These are phyloP conservation scores for Claviceps pazoutovae DNA, from an alignment of 2,329 filamentous ascomycete genomes.

Conservation along the genomic window DNA sequence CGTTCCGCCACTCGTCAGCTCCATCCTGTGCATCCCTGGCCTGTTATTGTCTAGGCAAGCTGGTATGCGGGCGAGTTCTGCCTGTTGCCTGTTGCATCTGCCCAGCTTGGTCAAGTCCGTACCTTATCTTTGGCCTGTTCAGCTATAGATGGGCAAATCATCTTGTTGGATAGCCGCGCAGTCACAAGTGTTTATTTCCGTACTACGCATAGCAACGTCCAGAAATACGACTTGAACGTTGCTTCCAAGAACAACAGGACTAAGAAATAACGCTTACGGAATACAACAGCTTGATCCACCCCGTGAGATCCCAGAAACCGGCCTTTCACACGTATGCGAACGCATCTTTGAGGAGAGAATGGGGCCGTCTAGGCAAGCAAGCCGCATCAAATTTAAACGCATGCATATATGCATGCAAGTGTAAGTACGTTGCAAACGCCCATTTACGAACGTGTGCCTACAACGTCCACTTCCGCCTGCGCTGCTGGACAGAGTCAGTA, in stretches of 20 bases:
- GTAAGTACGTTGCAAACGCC: not conserved
- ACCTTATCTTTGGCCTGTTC: not conserved
- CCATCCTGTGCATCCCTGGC: not conserved
- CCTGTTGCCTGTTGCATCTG: not conserved
- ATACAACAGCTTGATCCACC: constrained; percentile 3
- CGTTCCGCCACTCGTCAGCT: not conserved
- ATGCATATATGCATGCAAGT: not conserved
- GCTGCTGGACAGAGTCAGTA: not conserved
- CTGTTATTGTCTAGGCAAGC: not conserved
- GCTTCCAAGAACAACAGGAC: not conserved
- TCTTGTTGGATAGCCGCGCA: not conserved
- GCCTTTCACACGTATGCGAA: constrained; percentile 3
- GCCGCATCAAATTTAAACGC: constrained; percentile 1
- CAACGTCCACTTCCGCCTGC: constrained; percentile 1
- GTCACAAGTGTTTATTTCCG: not conserved
- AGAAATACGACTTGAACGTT: not conserved
- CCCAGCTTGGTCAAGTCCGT: not conserved
- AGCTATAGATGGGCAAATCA: not conserved
- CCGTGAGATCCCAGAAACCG: constrained; percentile 1
- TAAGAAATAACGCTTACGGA: not conserved
- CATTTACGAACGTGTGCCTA: not conserved
- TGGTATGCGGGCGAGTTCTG: not conserved
- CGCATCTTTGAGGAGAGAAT: constrained; percentile 4
- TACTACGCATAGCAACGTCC: not conserved
- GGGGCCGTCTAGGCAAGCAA: constrained; percentile 4